These are phyloP conservation scores for Prunus padus DNA, from an alignment of 306 rosid genomes.

Conservation along the genomic window DNA sequence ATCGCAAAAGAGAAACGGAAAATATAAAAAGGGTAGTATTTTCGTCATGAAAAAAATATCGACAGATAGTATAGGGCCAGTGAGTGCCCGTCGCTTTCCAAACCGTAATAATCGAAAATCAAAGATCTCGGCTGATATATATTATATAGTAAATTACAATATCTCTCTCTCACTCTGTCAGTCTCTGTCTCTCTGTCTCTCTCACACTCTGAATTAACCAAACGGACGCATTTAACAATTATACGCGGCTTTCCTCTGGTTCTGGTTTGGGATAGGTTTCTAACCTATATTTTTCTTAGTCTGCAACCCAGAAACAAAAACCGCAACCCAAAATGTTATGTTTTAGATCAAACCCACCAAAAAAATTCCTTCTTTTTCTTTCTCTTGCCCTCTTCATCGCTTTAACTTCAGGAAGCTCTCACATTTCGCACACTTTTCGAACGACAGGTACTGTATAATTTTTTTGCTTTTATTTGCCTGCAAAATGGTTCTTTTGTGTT, in stretches of 20 bases:
- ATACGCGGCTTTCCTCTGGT: background rate
- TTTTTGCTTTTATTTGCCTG: background rate
- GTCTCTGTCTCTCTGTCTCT: background rate
- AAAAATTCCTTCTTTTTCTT: conserved; percentile 13
- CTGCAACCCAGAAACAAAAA: conserved; percentile 13
- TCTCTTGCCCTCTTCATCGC: conserved; percentile 21
- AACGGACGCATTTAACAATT: background rate
- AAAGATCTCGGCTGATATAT: background rate
- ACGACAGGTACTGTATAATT: background rate
- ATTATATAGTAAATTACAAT: background rate
- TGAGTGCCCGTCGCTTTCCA: background rate
- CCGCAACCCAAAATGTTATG: conserved; percentile 35
- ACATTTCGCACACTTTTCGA: conserved; percentile 7
- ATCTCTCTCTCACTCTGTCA: background rate
- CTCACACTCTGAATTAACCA: background rate
- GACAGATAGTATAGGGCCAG: background rate
- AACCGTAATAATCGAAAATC: background rate
- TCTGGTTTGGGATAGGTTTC: background rate
- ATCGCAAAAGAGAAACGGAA: background rate
- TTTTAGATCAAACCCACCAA: conserved; percentile 22
- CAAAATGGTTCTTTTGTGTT: background rate
- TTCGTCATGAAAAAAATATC: background rate
- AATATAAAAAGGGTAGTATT: background rate
- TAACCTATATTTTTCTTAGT: background rate
- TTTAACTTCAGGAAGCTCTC: conserved; percentile 6